Evolutionary conservation across 805 yeast species (phyloP).

Genomic region (Brettanomyces bruxellensis): DNA sequence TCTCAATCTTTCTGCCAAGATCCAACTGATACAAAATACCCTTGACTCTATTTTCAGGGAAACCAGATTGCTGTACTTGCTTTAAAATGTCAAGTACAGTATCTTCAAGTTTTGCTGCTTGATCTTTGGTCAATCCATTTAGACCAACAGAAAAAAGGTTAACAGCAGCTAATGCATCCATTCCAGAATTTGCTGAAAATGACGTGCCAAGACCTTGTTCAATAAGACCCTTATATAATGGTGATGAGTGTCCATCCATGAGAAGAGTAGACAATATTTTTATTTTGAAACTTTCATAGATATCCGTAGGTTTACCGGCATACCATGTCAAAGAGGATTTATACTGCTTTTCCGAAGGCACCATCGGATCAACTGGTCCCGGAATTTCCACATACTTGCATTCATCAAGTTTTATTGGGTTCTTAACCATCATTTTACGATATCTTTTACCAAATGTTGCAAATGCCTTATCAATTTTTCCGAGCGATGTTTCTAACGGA

Average conservation of each 20-base stretch:
- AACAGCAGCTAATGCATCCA: constrained; percentile 71
- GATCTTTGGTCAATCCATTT: constrained; percentile 54
- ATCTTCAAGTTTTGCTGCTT: constrained; percentile 37
- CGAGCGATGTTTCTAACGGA: constrained; percentile 51
- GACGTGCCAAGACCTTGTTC: constrained; percentile 83
- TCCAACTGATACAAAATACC: constrained; percentile 88
- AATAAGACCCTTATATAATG: constrained; percentile 76
- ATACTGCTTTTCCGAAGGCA: constrained; percentile 57
- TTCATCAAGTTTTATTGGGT: constrained; percentile 39
- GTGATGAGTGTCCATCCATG: constrained; percentile 88
- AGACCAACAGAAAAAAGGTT: constrained; percentile 79
- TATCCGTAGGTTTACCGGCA: constrained; percentile 63
- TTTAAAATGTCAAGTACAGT: constrained; percentile 39
- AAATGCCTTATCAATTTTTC: constrained; percentile 44
- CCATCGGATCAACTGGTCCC: constrained; percentile 81
- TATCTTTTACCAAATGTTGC: constrained; percentile 43
- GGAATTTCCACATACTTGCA: constrained; percentile 28
- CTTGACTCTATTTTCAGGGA: constrained; percentile 55
- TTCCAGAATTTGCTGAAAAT: constrained; percentile 79
- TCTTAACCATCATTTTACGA: constrained; percentile 22
- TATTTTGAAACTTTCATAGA: constrained; percentile 63
- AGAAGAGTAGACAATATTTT: constrained; percentile 62
- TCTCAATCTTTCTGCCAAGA: constrained; percentile 73
- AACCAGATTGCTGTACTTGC: constrained; percentile 33
- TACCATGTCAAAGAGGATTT: constrained; percentile 86